Base-by-base conservation (phyloP, 805 yeast genomes). In the Monosporozyma aquatica region DNA sequence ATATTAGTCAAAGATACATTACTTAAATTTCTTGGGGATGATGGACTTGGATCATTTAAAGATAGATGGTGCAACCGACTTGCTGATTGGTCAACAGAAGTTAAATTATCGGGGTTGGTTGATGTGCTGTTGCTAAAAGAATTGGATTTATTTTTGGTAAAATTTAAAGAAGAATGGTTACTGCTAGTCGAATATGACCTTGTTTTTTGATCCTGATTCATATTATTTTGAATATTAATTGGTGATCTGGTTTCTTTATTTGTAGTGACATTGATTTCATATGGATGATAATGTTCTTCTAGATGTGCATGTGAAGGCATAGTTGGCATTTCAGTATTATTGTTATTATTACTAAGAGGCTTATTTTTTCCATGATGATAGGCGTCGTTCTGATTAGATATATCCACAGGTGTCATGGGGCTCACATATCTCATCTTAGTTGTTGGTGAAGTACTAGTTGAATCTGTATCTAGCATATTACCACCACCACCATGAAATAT, bases 1-100 rank as follows among this genome's bases (percentile, higher is more conserved):
- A 64, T 67, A 35, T 59, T 59, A 44, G 56, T 56, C 27, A 64
- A 49, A 0, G 69, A 64, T 1, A 46, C 43, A 32, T 53, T 59
- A 42, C 56, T 32, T 10, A 32, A 32, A 10, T 32, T 6, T 21
- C 18, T 9, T 15, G 11, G 29, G 18, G 37, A 32, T 10, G 23
- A 32, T 32, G 7, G 5, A 20, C 18, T 32, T 10, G 17, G 35
- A 9, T 32, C 35, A 10, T 37, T 26, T 10, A 40, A 13, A 2
- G 43, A 40, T 28, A 38, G 20, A n/a, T 34, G 14, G 14, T 28
- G 25, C 7, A 34, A 27, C 15, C 18, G 13, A 18, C 23, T 9
- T 5, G 35, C 30, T 2, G 20, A 20, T 11, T 21, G 20, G 4
- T 20, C 32, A n/a, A 37, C 21, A 2, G 40, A 18, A 4, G 21